Base-by-base conservation (phyloP, 257 asterid genomes). In the Verbascum thapsus region DNA sequence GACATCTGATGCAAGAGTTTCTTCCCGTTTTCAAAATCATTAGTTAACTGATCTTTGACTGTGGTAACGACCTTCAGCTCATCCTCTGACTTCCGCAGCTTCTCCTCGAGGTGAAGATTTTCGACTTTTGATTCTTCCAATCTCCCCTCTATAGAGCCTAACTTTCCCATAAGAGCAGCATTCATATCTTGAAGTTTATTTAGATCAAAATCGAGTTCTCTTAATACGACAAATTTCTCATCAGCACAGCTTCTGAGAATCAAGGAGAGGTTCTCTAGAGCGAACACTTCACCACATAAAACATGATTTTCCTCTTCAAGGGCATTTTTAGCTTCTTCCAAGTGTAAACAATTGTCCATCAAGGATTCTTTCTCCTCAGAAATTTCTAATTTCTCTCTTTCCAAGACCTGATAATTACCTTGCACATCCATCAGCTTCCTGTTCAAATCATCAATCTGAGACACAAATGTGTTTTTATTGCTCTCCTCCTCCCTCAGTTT, bases 291-390 rank as follows among this genome's bases (percentile, higher is more conserved):
- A 41, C 72, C 76, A 63, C 50, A 57, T 58, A 84, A 54, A 51
- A 30, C 69, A 70, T 52, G 23, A 58, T 84, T 82, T 74, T 88
- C 95, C 83, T 78, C 87, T 81, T 84, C 85, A 17, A 90, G 80
- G 54, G 35, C 60, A 54, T 32, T 52, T 40, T 58, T 74, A 47
- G 76, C 82, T 55, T 74, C 88, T 77, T 73, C 85, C 82, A 81
- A 72, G 15, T 41, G 57, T 39, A 18, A 56, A 55, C 79, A 48
- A 64, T 70, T 68, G 71, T 74, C 66, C 76, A 63, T 61, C 75
- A 84, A 72, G 45, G 72, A 75, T 62, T 63, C 76, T 62, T 70
- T 88, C 76, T 83, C 89, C 66, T 82, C 78, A 1, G 62, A 53
- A 74, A 53, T 58, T 57, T 74, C 63, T 7, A 32, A 53, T 48